Conservation (phyloP, 306 rosid species). For the Urtica urens region DNA sequence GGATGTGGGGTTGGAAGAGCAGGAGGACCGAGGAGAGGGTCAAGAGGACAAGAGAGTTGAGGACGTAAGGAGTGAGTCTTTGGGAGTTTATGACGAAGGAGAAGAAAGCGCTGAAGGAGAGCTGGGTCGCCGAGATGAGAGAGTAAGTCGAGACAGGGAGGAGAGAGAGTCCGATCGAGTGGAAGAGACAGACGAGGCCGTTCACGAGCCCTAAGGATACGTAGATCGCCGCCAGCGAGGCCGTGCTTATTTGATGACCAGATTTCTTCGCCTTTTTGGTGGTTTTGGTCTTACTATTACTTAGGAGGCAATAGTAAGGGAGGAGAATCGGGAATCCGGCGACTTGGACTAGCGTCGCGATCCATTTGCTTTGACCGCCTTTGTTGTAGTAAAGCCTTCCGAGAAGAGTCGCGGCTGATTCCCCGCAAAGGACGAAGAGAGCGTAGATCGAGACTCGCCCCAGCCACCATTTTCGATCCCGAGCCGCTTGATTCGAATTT, state of each 20-base stretch:
- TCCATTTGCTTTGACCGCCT: slow-evolving; percentile 16
- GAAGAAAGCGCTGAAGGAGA: slow-evolving; percentile 38
- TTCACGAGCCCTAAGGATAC: slow-evolving; percentile 14
- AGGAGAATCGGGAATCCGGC: slow-evolving; percentile 15
- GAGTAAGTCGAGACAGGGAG: slow-evolving; percentile 40
- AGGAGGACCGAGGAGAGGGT: slow-evolving; percentile 32
- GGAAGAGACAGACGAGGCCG: slow-evolving; percentile 17
- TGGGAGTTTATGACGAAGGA: slow-evolving; percentile 36
- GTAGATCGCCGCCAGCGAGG: slow-evolving; percentile 5
- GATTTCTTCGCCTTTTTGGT: slow-evolving; percentile 1
- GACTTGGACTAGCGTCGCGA: slow-evolving; percentile 6
- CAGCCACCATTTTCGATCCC: slow-evolving; percentile 9
- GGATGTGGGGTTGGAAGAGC: slow-evolving; percentile 26
- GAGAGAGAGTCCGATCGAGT: slow-evolving; percentile 28
- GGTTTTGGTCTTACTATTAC: not conserved
- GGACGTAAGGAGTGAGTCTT: slow-evolving; percentile 22
- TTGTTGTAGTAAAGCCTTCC: slow-evolving; percentile 9
- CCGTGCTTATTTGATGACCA: not conserved
- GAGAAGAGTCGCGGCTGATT: slow-evolving; percentile 4
- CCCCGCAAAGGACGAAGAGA: slow-evolving; percentile 4
- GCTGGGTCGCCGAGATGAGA: slow-evolving; percentile 27
- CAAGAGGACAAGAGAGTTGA: slow-evolving; percentile 32
- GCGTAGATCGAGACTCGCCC: not conserved
- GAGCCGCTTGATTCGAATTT: not conserved
- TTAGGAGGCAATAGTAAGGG: slow-evolving; percentile 1